Base-by-base conservation (phyloP, 306 rosid genomes). In the Prunus padus region DNA sequence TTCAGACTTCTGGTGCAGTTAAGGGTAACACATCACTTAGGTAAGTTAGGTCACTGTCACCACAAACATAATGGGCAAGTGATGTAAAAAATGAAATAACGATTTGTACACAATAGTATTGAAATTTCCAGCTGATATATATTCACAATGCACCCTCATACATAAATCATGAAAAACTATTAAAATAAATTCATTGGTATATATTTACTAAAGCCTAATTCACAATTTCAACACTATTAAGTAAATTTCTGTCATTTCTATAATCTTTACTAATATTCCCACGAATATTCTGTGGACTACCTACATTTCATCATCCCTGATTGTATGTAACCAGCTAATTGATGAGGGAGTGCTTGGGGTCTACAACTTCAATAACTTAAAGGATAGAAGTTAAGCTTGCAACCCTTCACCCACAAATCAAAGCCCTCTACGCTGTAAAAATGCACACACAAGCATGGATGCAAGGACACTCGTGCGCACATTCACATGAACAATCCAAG, bases 401-500 rank as follows among this genome's bases (percentile, higher is more conserved):
- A 59, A 59, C 14, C 65, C 37, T 59, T 59, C 65, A 23, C 64
- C 30, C 61, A 55, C 61, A 59, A 59, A 11, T 25, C 65, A 59
- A 59, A 25, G 19, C 37, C 65, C 31, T 2, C 37, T 59, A 3
- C 0, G 65, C 13, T 59, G 62, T 3, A 56, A 56, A 56, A 22
- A 56, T 59, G 64, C 8, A 59, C 4, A 4, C 33, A 59, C 1
- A 8, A 16, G 12, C 33, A 59, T 7, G 23, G 23, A 25, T 15
- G 12, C 12, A 16, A 30, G 45, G 45, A 30, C 44, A 62, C 67
- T 62, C 11, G 44, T 62, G 42, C 28, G 9, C 18, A 25, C 45
- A 13, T 16, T 8, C 44, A 5, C 13, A 62, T 28, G 40, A 23
- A 57, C 42, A 61, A 28, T 5, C 28, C 44, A 61, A 23, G 33